Percentiles rank a stretch among this genome's conserved stretches.
Conservation (phyloP, 768 basidiomycete genomes). For the Rossbeevera mucosa region DNA sequence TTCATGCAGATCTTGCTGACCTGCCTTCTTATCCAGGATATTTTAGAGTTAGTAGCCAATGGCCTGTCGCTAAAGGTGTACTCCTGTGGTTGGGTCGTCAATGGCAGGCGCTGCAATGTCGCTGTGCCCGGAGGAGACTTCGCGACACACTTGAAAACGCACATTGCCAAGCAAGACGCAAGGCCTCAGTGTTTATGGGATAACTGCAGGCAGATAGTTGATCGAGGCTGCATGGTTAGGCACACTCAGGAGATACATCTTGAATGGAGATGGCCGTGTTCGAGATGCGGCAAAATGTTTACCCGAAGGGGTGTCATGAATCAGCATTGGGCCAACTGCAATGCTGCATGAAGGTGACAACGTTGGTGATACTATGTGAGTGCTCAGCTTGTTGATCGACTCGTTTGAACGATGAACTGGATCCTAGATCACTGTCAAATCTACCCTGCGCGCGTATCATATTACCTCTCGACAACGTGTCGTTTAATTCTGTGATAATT, state of each 20-base stretch:
- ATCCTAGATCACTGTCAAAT: neutral
- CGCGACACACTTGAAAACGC: slow-evolving; percentile 13
- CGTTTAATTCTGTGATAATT: neutral
- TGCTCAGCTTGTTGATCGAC: neutral
- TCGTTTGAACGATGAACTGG: neutral
- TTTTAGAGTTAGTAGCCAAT: slow-evolving; percentile 5
- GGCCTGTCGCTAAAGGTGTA: neutral
- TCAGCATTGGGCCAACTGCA: slow-evolving; percentile 10
- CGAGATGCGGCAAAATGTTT: slow-evolving; percentile 11
- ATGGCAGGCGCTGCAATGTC: slow-evolving; percentile 10
- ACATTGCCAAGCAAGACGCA: neutral
- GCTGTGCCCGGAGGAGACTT: slow-evolving; percentile 13
- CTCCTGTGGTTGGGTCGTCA: slow-evolving; percentile 8
- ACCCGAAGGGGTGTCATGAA: slow-evolving; percentile 20
- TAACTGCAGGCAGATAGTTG: slow-evolving; percentile 11
- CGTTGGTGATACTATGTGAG: slow-evolving; percentile 6
- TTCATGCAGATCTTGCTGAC: neutral
- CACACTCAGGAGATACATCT: slow-evolving; percentile 26
- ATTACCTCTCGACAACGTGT: neutral
- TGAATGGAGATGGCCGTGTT: slow-evolving; percentile 20
- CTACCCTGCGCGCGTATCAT: neutral
- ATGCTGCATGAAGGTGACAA: neutral
- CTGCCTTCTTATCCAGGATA: slow-evolving; percentile 7
- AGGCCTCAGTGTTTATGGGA: slow-evolving; percentile 15
- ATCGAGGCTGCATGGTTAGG: slow-evolving; percentile 10